Base-by-base conservation (phyloP, 805 yeast species). In the Monosporozyma siamensis region DNA sequence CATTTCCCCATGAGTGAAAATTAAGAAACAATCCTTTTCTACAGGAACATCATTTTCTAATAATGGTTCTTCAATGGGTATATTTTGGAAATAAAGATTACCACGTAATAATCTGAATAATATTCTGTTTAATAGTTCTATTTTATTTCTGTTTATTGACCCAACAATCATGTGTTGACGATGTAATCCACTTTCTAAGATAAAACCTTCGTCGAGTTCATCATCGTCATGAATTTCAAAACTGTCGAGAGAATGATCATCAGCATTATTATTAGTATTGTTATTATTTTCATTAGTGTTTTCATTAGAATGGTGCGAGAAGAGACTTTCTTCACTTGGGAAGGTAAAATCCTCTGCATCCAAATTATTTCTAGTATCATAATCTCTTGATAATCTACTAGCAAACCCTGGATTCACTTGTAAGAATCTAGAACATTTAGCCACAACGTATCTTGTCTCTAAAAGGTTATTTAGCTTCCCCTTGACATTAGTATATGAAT, bases 81-180 rank as follows among this genome's bases (percentile, higher is more conserved):
- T 73, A 48, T 82, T 75, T 51, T 80, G 80, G 61, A 89, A 75
- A 55, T 75, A 86, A 50, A 94, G 69, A 61, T 92, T 92, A 56
- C 98, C 98, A 61, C 98, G 78, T 48, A 90, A 72, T 15, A 87
- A 78, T 65, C 99, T 76, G 95, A 96, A 92, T 38, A 88, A 66
- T 44, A 92, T 86, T 54, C 79, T 83, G 58, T 88, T 88, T 48
- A 92, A 68, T 2, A 81, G 70, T 12, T 72, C 75, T 22, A 87
- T 71, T 55, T 82, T 83, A 9, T 70, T 75, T 53, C 92, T 74
- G 35, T 78, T 72, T 37, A 92, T 80, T 11, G 90, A 89, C 41
- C 97, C 98, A 7, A 92, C 77, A 26, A 67, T 47, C 56, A 61
- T 56, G 22, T 50, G 58, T 35, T 51, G 56, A 29, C 54, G 54